These are phyloP conservation scores for Pythium periplocum DNA, from an alignment of 352 stramenopile species.

Conservation along the genomic window DNA sequence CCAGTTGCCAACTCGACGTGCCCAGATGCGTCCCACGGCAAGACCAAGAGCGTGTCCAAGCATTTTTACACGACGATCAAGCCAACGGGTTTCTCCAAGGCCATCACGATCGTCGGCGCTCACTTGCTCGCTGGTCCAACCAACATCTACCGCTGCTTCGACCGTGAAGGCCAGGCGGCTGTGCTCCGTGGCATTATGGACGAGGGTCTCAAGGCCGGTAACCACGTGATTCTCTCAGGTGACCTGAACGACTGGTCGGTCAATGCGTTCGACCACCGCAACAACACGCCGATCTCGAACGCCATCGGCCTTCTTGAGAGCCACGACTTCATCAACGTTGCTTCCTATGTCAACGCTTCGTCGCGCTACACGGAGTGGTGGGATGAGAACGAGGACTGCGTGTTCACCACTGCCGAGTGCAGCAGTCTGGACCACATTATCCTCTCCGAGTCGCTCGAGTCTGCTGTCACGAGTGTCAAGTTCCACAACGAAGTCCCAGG, in stretches of 20 bases:
- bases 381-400: slow-evolving; percentile 18
- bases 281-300: slow-evolving; percentile 23
- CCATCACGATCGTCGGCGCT: slow-evolving; percentile 26
- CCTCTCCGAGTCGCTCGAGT: slow-evolving; percentile 25
- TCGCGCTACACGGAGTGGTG: slow-evolving; percentile 21
- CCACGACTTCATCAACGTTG: slow-evolving; percentile 13
- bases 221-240: slow-evolving; percentile 27
- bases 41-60: slow-evolving; percentile 23
- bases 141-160: slow-evolving; percentile 16
- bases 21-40: slow-evolving; percentile 2
- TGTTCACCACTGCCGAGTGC: slow-evolving; percentile 14
- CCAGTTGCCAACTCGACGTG: slow-evolving; percentile 23
- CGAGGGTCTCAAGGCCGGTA: neutral
- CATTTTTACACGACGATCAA: slow-evolving; percentile 27
- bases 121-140: slow-evolving; percentile 38
- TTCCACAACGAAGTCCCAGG: slow-evolving; percentile 20
- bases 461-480: slow-evolving; percentile 13
- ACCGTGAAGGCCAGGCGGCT: slow-evolving; percentile 24
- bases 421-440: slow-evolving; percentile 27
- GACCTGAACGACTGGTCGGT: slow-evolving; percentile 29
- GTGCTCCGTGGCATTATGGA: slow-evolving; percentile 14
- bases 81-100: slow-evolving; percentile 18
- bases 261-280: slow-evolving; percentile 14
- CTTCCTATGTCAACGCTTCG: slow-evolving; percentile 1
- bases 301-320: slow-evolving; percentile 19